Base-by-base conservation (phyloP, 345 rosid genomes). In the Eucalyptus pumila region DNA sequence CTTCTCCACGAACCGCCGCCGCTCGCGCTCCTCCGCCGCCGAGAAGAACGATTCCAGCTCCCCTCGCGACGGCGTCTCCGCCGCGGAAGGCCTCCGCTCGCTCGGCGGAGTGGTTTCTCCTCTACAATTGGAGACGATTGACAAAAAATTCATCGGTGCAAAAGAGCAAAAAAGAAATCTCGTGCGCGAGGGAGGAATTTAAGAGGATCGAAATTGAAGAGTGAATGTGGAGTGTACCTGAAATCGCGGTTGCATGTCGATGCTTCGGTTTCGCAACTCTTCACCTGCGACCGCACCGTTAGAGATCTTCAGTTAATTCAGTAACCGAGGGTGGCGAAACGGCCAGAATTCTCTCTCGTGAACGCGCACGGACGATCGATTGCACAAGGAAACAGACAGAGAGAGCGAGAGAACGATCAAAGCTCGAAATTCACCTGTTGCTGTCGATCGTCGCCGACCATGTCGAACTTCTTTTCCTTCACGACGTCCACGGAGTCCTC, bases 31-130 rank as follows among this genome's bases (percentile, higher is more conserved):
- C 93, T 94, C 97, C 13, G 95, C 94, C n/a, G 51, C 93, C 27
- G 89, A 40, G 89, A 95, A 94, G 90, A 95, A 93, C 88, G 93
- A 93, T 23, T 95, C 94, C 93, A 95, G 92, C 93, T 94, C 96
- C 37, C 42, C 91, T 89, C 69, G 87, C 17, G 92, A 69, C 67
- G 94, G 95, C 58, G 44, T 86, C 87, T 62, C 87, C 89, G 67
- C 58, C 52, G 88, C 52, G 16, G 88, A 62, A 5, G 50, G 56
- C 76, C 62, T 45, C n/a, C n/a, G 65, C 65, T 86, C 90, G 91
- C 93, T 91, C 51, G 91, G 80, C 60, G 93, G 92, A 40, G 93
- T 80, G 32, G 91, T 56, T 50, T 93, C 93, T 88, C 91, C 92
- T 88, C 91, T 67, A 40, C 45, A 58, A 50, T 23, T 40, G 58